A percentile compares a stretch with the other conserved stretches of the same genome.
phyloP scores from a whole-genome alignment of 306 rosid species.

The Urtica urens region DNA sequence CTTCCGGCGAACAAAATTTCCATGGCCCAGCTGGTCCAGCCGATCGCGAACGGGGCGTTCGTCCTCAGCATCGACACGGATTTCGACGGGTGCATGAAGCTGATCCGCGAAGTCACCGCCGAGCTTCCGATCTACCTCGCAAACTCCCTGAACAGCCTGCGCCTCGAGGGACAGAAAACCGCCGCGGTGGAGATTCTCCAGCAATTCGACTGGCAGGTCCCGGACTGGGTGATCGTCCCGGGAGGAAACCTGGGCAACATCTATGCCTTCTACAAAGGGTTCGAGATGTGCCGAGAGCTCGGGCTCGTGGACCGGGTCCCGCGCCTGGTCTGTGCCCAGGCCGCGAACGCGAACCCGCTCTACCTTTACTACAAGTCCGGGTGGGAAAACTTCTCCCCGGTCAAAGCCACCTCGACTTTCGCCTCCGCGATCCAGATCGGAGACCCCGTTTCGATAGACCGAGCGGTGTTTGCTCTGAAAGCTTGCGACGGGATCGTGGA shows the following conservation, averaged over 20 bases:
- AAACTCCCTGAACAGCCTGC: constrained; percentile 60
- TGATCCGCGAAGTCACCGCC: constrained; percentile 57
- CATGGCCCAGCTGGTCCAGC: constrained; percentile 68
- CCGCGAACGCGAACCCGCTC: constrained; percentile 71
- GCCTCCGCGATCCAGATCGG: constrained; percentile 87
- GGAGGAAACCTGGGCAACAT: constrained; percentile 76
- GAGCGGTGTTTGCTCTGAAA: constrained; percentile 65
- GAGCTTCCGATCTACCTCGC: constrained; percentile 76
- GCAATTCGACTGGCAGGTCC: constrained; percentile 81
- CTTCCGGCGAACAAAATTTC: constrained; percentile 76
- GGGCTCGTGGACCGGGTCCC: constrained; percentile 67
- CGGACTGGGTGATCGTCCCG: constrained; percentile 81
- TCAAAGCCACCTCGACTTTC: constrained; percentile 47
- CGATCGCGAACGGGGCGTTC: constrained; percentile 64
- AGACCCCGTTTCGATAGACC: constrained; percentile 70
- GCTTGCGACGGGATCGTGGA: constrained; percentile 66
- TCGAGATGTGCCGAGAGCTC: constrained; percentile 67
- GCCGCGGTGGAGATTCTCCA: constrained; percentile 78
- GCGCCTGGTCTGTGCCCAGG: constrained; percentile 70
- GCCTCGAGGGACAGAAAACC: constrained; percentile 74
- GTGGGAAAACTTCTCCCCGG: constrained; percentile 49
- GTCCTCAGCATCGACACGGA: constrained; percentile 67
- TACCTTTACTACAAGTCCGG: constrained; percentile 52
- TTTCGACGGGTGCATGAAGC: constrained; percentile 83
- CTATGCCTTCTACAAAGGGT: constrained; percentile 76